These are phyloP conservation scores for Alternaria solani DNA, from an alignment of 2,329 filamentous ascomycete species.

Conservation along the genomic window DNA sequence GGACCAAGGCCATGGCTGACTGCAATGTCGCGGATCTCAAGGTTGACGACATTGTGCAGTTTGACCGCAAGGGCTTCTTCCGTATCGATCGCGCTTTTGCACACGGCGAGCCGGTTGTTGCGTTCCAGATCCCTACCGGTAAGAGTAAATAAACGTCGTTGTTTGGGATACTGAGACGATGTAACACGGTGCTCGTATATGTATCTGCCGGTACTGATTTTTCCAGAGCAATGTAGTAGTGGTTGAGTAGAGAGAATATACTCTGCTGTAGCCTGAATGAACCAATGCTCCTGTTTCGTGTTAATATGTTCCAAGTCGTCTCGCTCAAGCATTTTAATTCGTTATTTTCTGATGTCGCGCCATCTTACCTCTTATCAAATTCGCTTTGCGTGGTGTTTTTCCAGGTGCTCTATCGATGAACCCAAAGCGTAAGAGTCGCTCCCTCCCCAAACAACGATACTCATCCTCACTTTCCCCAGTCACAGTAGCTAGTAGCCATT, in stretches of 20 bases:
- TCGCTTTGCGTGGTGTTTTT: not conserved
- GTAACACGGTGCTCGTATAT: not conserved
- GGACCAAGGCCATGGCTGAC: slow-evolving; percentile 79
- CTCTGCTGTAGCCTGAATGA: not conserved
- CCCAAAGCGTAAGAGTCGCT: not conserved
- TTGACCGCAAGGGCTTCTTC: slow-evolving; percentile 93
- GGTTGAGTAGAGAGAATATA: not conserved
- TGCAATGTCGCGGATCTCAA: slow-evolving; percentile 80
- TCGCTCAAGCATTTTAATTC: not conserved
- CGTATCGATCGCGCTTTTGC: slow-evolving; percentile 74
- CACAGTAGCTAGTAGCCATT: not conserved
- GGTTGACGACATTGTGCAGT: slow-evolving; percentile 91
- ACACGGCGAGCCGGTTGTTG: slow-evolving; percentile 67
- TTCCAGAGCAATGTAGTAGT: not conserved
- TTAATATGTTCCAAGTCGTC: not conserved
- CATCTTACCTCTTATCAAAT: not conserved
- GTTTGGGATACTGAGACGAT: not conserved
- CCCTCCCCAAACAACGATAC: not conserved
- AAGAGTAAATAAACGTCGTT: slow-evolving; percentile 53
- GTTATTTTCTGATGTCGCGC: not conserved
- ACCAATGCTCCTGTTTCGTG: not conserved
- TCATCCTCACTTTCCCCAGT: not conserved
- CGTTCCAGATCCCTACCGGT: slow-evolving; percentile 76
- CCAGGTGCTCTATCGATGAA: not conserved
- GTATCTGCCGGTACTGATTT: not conserved